These are phyloP conservation scores for Lipomyces kockii DNA, from an alignment of 805 yeast genomes.

Conservation along the genomic window DNA sequence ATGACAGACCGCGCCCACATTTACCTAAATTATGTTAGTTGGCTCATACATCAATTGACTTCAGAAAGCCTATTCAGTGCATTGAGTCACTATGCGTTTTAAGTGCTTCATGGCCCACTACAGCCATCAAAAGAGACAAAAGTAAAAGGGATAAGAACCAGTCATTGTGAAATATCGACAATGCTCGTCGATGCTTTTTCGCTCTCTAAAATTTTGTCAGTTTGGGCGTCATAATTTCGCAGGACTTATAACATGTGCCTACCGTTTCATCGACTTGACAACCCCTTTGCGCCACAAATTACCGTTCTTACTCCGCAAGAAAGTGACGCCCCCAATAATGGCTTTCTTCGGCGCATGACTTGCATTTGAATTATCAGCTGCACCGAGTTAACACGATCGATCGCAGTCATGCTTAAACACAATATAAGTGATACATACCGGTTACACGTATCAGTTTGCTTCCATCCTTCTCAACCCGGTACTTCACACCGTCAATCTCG, in stretches of 20 bases:
- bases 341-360: conserved; percentile 37
- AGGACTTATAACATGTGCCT: neutral
- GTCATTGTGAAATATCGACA: conserved; percentile 44
- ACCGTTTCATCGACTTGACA: conserved; percentile 29
- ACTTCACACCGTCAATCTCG: conserved; percentile 41
- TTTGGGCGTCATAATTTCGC: neutral
- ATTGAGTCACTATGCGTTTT: neutral
- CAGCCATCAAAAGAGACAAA: neutral
- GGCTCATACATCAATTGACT: neutral
- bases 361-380: conserved; percentile 12
- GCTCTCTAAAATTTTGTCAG: neutral
- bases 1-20: conserved; percentile 58
- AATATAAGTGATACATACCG: conserved; percentile 5
- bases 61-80: conserved; percentile 6
- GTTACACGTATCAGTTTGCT: conserved; percentile 38
- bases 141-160: conserved; percentile 33
- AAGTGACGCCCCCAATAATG: conserved; percentile 39
- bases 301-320: conserved; percentile 38
- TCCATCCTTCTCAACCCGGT: conserved; percentile 35
- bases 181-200: conserved; percentile 34
- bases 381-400: neutral
- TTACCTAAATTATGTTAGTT: conserved; percentile 48
- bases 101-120: neutral
- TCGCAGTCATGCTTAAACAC: neutral
- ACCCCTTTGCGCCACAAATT: conserved; percentile 33